phyloP scores from a whole-genome alignment of 106 monocot species.

The Platanthera zijinensis region DNA sequence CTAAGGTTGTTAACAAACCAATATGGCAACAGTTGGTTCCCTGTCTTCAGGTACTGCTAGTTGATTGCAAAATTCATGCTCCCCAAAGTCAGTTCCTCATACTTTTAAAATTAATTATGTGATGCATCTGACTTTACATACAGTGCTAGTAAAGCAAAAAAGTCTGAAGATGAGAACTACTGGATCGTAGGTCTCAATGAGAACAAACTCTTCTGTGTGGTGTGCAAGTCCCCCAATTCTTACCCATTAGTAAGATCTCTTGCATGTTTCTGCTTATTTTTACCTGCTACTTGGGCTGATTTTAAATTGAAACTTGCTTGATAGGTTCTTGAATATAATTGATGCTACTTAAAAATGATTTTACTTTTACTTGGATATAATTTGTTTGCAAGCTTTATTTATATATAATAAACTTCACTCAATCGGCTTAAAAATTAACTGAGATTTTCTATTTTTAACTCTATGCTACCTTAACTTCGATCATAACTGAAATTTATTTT shows the following conservation, averaged over 20 bases:
- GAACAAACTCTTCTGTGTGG: constrained; percentile 76
- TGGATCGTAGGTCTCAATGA: constrained; percentile 83
- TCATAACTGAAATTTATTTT: background rate
- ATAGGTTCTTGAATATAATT: no score
- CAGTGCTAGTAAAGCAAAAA: constrained; percentile 64
- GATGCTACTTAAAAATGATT: no score
- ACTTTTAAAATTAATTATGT: background rate
- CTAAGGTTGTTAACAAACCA: constrained; percentile 60
- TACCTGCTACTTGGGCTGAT: background rate
- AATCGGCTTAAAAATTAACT: no score
- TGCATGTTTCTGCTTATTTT: background rate
- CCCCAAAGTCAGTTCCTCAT: background rate
- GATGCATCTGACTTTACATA: constrained; percentile 1
- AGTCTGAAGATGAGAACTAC: constrained; percentile 82
- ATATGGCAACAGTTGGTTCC: constrained; percentile 85
- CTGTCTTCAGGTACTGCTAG: constrained; percentile 72
- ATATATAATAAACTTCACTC: no score
- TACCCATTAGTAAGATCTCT: constrained; percentile 52
- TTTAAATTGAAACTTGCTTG: no score
- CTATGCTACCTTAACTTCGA: background rate
- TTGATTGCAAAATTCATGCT: background rate
- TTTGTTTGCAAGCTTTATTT: no score
- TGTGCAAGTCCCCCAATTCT: constrained; percentile 75
- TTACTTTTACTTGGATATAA: no score
- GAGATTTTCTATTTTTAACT: no score